Conservation (phyloP, 140 eudicot species). For the Anethum foeniculum region DNA sequence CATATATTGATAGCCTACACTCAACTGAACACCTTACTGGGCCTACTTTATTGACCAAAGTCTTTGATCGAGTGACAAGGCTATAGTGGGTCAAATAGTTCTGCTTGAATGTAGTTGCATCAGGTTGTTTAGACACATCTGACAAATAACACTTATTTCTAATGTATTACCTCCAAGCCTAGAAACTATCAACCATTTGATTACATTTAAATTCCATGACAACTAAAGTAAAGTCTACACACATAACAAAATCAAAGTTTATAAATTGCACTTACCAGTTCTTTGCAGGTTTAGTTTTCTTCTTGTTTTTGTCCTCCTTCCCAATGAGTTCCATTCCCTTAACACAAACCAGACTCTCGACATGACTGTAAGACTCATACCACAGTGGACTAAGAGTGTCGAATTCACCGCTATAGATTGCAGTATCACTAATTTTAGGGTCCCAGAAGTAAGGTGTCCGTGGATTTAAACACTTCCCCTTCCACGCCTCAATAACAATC, state of each 20-base stretch:
- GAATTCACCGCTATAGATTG: too few relatives aligned
- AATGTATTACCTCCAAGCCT: not conserved
- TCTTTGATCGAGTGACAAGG: not conserved
- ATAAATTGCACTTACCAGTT: slow-evolving; percentile 1
- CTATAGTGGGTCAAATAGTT: not conserved
- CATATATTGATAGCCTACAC: not conserved
- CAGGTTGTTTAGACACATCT: not conserved
- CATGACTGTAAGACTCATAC: not conserved
- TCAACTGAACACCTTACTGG: not conserved
- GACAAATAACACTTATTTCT: not conserved
- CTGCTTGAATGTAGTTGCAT: not conserved
- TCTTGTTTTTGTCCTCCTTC: not conserved
- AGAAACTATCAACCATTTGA: not conserved
- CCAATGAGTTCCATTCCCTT: slow-evolving; percentile 1
- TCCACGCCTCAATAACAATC: not conserved
- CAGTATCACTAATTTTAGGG: not conserved
- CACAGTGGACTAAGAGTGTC: not conserved
- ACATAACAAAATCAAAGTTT: not conserved
- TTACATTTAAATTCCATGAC: not conserved
- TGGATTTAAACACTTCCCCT: not conserved
- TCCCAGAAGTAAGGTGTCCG: not conserved
- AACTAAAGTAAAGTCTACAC: not conserved
- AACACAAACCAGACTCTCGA: not conserved
- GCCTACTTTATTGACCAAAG: not conserved
- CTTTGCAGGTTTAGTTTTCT: not conserved